A percentile compares a stretch with the other conserved stretches of the same genome.
phyloP scores from a whole-genome alignment of 2,329 filamentous ascomycete species.

The Decorospora gaudefroyi region DNA sequence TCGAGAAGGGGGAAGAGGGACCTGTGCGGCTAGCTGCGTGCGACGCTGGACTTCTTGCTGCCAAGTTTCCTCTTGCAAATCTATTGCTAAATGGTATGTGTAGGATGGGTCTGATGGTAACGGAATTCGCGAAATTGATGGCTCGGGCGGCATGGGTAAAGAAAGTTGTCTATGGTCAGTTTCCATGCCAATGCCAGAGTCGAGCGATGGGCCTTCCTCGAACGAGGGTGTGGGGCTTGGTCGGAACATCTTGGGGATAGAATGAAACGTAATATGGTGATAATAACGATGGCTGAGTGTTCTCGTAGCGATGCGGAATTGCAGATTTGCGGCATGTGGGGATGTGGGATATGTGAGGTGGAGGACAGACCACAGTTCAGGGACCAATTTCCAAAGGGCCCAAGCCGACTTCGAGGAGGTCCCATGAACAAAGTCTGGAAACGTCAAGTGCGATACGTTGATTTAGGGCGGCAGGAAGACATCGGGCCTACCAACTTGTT shows the following conservation, averaged over 20 bases:
- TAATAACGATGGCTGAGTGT: background rate
- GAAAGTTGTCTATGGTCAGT: background rate
- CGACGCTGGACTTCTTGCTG: background rate
- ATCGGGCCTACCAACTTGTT: constrained; percentile 2
- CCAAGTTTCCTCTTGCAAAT: background rate
- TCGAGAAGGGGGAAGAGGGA: background rate
- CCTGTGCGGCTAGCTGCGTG: background rate
- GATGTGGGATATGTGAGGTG: no score
- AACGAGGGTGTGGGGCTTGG: background rate
- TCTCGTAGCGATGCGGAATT: background rate
- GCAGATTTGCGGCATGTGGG: background rate
- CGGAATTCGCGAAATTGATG: background rate
- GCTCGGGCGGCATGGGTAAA: background rate
- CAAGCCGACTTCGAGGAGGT: no score
- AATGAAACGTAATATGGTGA: no score
- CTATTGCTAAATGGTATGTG: background rate
- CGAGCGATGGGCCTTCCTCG: background rate
- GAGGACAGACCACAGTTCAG: no score
- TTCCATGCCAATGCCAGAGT: constrained; percentile 8
- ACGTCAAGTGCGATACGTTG: background rate
- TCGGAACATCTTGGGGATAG: no score
- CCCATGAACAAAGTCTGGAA: background rate
- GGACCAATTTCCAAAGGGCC: no score
- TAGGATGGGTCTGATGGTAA: background rate
- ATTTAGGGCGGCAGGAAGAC: background rate